Percentiles rank a stretch among this genome's conserved stretches.
phyloP scores from a whole-genome alignment of 352 stramenopile species.

The Hyaloperonospora arabidopsidis region DNA sequence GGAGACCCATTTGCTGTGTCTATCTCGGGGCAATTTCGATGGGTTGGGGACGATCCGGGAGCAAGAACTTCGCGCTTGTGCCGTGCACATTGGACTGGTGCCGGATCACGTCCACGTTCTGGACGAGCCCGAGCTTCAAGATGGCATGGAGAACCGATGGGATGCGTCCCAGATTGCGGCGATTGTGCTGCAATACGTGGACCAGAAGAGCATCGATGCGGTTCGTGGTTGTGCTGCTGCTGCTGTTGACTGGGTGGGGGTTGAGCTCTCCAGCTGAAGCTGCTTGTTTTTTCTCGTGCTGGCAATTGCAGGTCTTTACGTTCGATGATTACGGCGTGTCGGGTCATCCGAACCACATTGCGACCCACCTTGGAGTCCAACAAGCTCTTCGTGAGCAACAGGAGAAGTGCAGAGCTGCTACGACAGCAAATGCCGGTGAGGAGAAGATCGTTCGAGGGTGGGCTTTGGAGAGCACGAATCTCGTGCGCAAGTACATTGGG shows the following conservation, averaged over 20 bases:
- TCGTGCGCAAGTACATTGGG: constrained; percentile 86
- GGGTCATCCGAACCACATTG: constrained; percentile 91
- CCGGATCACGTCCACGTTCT: constrained; percentile 48
- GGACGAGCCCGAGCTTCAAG: constrained; percentile 77
- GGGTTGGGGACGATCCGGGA: constrained; percentile 76
- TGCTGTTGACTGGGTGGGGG: background rate
- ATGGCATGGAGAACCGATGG: constrained; percentile 82
- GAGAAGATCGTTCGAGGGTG: constrained; percentile 37
- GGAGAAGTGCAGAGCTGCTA: constrained; percentile 25
- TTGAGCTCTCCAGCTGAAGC: background rate
- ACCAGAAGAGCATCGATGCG: constrained; percentile 50
- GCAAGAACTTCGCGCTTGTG: constrained; percentile 70
- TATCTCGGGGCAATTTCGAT: constrained; percentile 90
- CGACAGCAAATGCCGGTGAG: background rate
- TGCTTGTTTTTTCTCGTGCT: background rate
- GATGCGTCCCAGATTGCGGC: constrained; percentile 48
- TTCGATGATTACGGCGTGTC: constrained; percentile 92
- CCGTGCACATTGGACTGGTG: constrained; percentile 45
- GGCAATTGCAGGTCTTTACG: constrained; percentile 73
- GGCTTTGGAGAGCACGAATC: constrained; percentile 60
- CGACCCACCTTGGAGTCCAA: constrained; percentile 53
- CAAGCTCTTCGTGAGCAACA: constrained; percentile 37
- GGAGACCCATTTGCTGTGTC: constrained; percentile 83
- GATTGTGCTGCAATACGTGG: constrained; percentile 48
- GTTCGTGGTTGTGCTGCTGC: constrained; percentile 24